Percentiles rank a stretch among this genome's conserved stretches.
Conservation (phyloP, 306 rosid species). For the Citrullus mucosospermus region DNA sequence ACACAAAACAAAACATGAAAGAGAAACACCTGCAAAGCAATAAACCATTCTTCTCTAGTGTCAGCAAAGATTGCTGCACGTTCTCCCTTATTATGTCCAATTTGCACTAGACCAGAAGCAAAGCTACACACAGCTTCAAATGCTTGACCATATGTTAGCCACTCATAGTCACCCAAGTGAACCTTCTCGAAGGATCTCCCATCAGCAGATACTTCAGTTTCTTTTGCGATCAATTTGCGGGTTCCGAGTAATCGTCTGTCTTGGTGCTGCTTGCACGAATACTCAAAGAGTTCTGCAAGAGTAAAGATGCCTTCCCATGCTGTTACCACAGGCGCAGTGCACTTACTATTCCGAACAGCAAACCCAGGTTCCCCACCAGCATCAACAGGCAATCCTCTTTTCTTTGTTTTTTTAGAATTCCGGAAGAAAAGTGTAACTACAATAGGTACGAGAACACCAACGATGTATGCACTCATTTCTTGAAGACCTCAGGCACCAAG, state of each 20-base stretch:
- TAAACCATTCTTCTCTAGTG: conserved; percentile 83
- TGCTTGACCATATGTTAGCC: conserved; percentile 59
- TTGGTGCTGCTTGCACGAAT: conserved; percentile 34
- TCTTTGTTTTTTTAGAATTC: conserved; percentile 35
- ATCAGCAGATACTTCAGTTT: conserved; percentile 32
- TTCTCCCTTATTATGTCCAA: conserved; percentile 62
- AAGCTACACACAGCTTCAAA: conserved; percentile 56
- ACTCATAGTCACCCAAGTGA: conserved; percentile 67
- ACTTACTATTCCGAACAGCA: conserved; percentile 46
- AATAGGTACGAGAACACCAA: conserved; percentile 55
- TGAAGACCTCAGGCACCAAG: background rate
- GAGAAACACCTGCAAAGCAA: conserved; percentile 77
- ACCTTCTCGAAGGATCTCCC: conserved; percentile 84
- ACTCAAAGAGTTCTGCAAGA: conserved; percentile 75
- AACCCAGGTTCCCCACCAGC: conserved; percentile 61
- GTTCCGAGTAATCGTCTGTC: conserved; percentile 63
- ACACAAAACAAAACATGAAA: background rate
- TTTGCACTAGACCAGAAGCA: conserved; percentile 56
- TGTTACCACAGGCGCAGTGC: conserved; percentile 27
- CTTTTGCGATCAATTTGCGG: conserved; percentile 50
- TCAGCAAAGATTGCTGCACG: conserved; percentile 87
- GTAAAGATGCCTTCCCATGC: conserved; percentile 73
- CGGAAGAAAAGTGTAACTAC: conserved; percentile 38
- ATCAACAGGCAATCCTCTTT: conserved; percentile 47
- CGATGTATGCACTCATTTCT: conserved; percentile 51